Conservation (phyloP, 2,329 filamentous ascomycete species). For the Colletotrichum shisoi region DNA sequence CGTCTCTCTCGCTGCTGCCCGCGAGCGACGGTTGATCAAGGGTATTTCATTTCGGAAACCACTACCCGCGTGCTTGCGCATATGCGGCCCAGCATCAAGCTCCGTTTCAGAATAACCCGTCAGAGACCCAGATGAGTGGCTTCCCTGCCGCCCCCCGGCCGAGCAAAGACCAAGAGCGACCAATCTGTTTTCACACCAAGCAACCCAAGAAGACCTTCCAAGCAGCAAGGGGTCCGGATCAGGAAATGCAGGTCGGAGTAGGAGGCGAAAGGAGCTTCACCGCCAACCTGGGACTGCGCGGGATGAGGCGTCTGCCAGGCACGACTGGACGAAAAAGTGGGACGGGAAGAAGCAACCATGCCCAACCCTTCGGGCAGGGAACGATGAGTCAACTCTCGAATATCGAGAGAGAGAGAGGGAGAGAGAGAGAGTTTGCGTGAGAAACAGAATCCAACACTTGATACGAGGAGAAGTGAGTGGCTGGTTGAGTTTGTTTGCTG, state of each 20-base stretch:
- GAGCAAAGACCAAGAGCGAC: slow-evolving; percentile 11
- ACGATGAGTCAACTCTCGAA: slow-evolving; percentile 39
- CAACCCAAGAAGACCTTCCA: slow-evolving; percentile 16
- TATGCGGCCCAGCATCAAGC: slow-evolving; percentile 30
- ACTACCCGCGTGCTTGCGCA: slow-evolving; percentile 19
- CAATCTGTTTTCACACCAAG: slow-evolving; percentile 23
- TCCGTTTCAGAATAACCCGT: slow-evolving; percentile 39
- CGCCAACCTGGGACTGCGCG: slow-evolving; percentile 35
- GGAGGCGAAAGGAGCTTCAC: slow-evolving; percentile 41
- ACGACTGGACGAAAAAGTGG: slow-evolving; percentile 37
- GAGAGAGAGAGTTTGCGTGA: too few species aligned
- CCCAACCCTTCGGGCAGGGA: slow-evolving; percentile 39
- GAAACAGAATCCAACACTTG: neutral
- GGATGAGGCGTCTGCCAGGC: slow-evolving; percentile 38
- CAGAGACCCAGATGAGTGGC: slow-evolving; percentile 30
- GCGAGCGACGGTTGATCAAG: slow-evolving; percentile 20
- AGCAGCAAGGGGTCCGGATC: slow-evolving; percentile 31
- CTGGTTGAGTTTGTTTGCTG: slow-evolving; percentile 23
- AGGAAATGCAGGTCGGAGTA: slow-evolving; percentile 25
- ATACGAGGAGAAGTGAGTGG: slow-evolving; percentile 24
- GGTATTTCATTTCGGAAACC: slow-evolving; percentile 23
- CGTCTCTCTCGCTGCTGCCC: slow-evolving; percentile 13
- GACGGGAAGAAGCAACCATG: slow-evolving; percentile 38
- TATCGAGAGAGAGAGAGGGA: neutral
- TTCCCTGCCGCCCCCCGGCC: neutral